phyloP scores from a whole-genome alignment of 768 basidiomycete species.

The Boletales sp. region DNA sequence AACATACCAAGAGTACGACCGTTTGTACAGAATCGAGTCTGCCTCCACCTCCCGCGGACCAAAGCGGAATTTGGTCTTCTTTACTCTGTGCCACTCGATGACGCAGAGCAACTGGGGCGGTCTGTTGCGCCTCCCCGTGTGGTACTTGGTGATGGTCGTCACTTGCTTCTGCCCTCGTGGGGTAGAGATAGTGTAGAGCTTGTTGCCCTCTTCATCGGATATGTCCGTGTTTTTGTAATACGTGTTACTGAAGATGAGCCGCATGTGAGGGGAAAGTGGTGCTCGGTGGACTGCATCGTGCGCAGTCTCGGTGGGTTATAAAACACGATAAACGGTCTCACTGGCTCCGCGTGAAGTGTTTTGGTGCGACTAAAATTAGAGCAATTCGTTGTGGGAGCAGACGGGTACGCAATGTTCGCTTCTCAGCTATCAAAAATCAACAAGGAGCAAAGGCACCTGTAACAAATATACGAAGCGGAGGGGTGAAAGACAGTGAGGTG shows the following conservation, averaged over 20 bases:
- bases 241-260: slow-evolving; percentile 13
- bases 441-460: no score
- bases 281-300: background rate
- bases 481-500: no score
- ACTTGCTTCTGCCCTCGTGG: slow-evolving; percentile 11
- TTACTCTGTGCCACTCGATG: slow-evolving; percentile 28
- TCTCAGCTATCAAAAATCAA: no score
- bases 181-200: slow-evolving; percentile 16
- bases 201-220: slow-evolving; percentile 16
- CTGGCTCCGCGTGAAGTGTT: background rate
- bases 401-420: background rate
- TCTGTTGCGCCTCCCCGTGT: background rate
- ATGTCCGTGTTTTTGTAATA: slow-evolving; percentile 18
- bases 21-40: slow-evolving; percentile 10
- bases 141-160: slow-evolving; percentile 9
- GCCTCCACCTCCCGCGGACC: slow-evolving; percentile 19
- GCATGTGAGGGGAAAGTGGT: slow-evolving; percentile 1
- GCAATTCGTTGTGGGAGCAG: background rate
- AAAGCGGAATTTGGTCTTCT: slow-evolving; percentile 26
- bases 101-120: slow-evolving; percentile 19
- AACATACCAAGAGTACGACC: slow-evolving; percentile 10
- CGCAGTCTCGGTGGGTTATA: background rate
- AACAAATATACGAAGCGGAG: no score
- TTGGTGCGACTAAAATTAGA: slow-evolving; percentile 9
- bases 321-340: background rate